Conservation (phyloP, 164 flowering plant genomes). For the Nymphaea thermarum region DNA sequence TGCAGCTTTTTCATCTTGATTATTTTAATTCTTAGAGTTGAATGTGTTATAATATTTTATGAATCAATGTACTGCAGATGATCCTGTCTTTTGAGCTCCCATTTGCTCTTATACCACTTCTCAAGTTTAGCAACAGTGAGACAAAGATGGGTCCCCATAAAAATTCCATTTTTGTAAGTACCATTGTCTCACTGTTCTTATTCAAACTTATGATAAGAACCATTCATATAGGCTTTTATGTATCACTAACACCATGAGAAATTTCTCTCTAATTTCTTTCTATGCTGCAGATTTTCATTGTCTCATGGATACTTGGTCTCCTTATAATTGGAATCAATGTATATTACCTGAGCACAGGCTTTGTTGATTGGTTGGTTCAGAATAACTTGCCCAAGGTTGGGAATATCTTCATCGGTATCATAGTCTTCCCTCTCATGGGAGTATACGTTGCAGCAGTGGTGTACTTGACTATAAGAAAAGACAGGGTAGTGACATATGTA, state of each 20-base stretch:
- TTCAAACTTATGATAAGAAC: too few species aligned
- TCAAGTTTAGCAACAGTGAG: conserved; percentile 79
- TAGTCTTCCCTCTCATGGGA: neutral
- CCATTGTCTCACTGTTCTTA: neutral
- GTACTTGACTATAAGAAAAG: neutral
- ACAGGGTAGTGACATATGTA: neutral
- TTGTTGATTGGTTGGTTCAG: neutral
- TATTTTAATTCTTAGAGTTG: too few species aligned
- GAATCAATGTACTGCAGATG: conserved; percentile 76
- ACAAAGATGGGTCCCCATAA: conserved; percentile 93
- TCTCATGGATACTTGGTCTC: neutral
- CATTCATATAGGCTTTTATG: too few species aligned
- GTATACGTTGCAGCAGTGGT: neutral
- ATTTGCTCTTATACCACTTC: conserved; percentile 88
- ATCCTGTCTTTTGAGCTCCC: conserved; percentile 92
- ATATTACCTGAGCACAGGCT: neutral
- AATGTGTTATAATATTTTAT: too few species aligned
- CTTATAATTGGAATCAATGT: neutral
- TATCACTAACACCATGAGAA: too few species aligned
- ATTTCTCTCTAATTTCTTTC: neutral
- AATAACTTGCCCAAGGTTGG: neutral
- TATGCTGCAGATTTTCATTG: neutral
- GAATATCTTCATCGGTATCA: neutral
- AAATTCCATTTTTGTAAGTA: conserved; percentile 67
- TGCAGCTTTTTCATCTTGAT: too few species aligned